phyloP scores from a whole-genome alignment of 345 rosid species.

The Hibiscus mutabilis region DNA sequence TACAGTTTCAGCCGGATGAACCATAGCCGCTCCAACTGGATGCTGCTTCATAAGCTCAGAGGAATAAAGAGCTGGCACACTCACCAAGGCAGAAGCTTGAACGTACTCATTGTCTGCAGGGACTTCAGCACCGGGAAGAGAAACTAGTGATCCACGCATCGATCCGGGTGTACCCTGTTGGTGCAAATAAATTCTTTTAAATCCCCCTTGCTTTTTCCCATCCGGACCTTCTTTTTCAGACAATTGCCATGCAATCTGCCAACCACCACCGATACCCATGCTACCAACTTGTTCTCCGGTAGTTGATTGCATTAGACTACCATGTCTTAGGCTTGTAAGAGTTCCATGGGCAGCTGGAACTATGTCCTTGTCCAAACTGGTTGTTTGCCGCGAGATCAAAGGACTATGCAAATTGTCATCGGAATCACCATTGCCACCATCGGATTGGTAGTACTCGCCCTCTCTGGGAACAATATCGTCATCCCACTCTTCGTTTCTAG shows the following conservation, averaged over 20 bases:
- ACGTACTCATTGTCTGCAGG: conserved; percentile 50
- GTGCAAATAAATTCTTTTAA: conserved; percentile 76
- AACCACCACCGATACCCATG: conserved; percentile 85
- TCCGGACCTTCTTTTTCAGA: conserved; percentile 58
- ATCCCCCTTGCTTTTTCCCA: conserved; percentile 76
- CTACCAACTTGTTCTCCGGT: conserved; percentile 46
- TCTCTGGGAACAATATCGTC: conserved; percentile 70
- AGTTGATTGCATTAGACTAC: conserved; percentile 49
- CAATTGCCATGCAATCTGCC: conserved; percentile 99
- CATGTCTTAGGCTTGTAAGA: conserved; percentile 50
- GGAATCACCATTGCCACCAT: conserved; percentile 51
- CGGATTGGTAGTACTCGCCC: conserved; percentile 71
- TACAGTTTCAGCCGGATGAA: conserved; percentile 71
- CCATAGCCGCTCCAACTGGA: conserved; percentile 80
- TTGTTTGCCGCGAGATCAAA: conserved; percentile 86
- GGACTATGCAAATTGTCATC: conserved; percentile 83
- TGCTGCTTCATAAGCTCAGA: conserved; percentile 54
- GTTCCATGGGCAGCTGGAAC: conserved; percentile 41
- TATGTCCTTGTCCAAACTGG: conserved; percentile 68
- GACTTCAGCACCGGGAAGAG: conserved; percentile 50
- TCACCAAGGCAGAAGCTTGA: conserved; percentile 88
- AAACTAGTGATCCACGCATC: conserved; percentile 62
- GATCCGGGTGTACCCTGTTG: conserved; percentile 62
- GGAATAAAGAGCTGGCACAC: conserved; percentile 77
- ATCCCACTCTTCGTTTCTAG: conserved; percentile 76